Base-by-base conservation (phyloP, 345 rosid species). In the Iberis pinnata region DNA sequence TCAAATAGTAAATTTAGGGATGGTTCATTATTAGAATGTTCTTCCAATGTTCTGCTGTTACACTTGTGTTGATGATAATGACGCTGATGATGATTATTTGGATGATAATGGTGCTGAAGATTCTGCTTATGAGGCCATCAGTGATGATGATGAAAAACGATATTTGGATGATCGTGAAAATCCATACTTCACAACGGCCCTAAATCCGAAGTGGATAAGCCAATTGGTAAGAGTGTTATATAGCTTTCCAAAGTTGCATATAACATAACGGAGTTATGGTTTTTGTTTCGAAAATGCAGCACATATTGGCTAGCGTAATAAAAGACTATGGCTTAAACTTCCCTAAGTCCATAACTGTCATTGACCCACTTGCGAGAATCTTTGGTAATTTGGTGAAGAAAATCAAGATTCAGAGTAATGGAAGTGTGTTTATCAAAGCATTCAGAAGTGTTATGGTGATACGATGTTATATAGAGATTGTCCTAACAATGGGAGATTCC, bases 241-340 rank as follows among this genome's bases (percentile, higher is more conserved):
- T 3, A 32, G 14, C 16, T 18, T 26, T 50, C 3, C 33, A 29
- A 40, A 40, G 12, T 54, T 19, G 2, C 20, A 43, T 20, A 36
- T 38, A 16, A 8, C 45, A 48, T 18, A 9, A 12, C 24, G 24
- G 9, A 38, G 24, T 46, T 29, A 29, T 19, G 49, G 18, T 38
- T 25, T 12, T 9, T 63, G 40, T 39, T 40, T 64, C 56, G 44
- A 49, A 17, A 36, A 42, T 49, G 58, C 46, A 65, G 70, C 58
- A 2, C 12, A 43, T 65, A 11, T 53, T 58, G 5, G 3, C 41
- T 33, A 42, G 8, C 32, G 43, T 58, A 16, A 26, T 66, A 1
- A 50, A 37, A 2, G 70, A 58, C 29, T 58, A 51, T 8, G 12
- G n/a, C 49, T 58, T 66, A 20, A 31, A n/a, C n/a, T 66, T 66